Base-by-base conservation (phyloP, 2,329 filamentous ascomycete species). In the Curvularia sp. region DNA sequence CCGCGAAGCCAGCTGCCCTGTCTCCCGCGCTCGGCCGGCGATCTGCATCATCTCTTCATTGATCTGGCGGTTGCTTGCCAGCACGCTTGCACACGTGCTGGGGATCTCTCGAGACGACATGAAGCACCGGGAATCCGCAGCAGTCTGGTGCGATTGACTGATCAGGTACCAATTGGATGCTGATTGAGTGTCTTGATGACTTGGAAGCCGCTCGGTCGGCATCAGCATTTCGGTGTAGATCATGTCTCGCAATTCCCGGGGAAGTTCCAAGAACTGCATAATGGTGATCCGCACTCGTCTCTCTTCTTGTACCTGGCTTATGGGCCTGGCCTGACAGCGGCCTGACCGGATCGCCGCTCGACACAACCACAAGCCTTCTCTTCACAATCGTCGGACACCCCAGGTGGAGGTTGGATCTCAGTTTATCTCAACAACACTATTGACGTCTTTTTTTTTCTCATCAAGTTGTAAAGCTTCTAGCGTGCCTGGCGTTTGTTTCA, bases 231-330 rank as follows among this genome's bases (percentile, higher is more conserved):
- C 65, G 34, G 55, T 61, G 59, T 76, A 76, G 36, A 77, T 70
- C 60, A 72, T 65, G 39, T 77, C 74, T 15, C 74, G 68, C 43
- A 77, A 47, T 59, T 77, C 74, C 15, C 73, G 64, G 9, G 74
- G 74, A 7, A 76, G 61, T 25, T 59, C 55, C 15, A 74, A 51
- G 51, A 77, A 70, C 4, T 61, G 57, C n/a, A 65, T 38, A 70
- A 72, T 74, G 19, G n/a, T 36, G 38, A 42, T 51, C 18, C 19
- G 15, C 18, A 42, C 9, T 28, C 19, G n/a, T 47, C 5, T 41
- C 19, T 10, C 19, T 38, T 25, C 36, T 53, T 15, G 41, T 42
- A 15, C 32, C 39, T n/a, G 39, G 4, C 9, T 12, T 15, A 25
- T 19, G 28, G 7, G 25, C 18, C 7, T 23, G 49, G 19, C 27